These are phyloP conservation scores for Didymellaceae sp. DNA, from an alignment of 2,329 filamentous ascomycete species.

Conservation along the genomic window DNA sequence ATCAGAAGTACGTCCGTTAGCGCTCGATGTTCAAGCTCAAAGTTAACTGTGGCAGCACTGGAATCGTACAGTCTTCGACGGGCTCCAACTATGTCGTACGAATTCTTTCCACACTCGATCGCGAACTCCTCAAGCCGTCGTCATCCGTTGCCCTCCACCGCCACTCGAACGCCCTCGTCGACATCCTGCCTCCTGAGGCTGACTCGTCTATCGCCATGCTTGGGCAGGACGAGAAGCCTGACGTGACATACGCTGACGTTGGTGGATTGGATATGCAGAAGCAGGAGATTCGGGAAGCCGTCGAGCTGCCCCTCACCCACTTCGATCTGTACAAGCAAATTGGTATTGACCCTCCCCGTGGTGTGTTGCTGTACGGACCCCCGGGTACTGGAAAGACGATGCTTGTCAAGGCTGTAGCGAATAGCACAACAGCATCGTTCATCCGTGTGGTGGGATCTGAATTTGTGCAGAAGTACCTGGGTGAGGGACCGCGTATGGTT, in stretches of 20 bases:
- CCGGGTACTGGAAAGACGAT: slow-evolving; percentile 97
- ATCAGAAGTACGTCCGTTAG: slow-evolving; percentile 79
- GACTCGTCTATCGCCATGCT: slow-evolving; percentile 99
- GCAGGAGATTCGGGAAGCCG: slow-evolving; percentile 97
- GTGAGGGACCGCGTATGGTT: slow-evolving; percentile 97
- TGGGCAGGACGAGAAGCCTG: slow-evolving; percentile 93
- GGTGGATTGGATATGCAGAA: slow-evolving; percentile 99
- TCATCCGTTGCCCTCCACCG: slow-evolving; percentile 97
- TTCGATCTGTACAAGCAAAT: slow-evolving; percentile 99
- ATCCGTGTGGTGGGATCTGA: slow-evolving; percentile 98
- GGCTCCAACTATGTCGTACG: slow-evolving; percentile 99
- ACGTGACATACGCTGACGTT: slow-evolving; percentile 97
- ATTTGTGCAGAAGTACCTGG: slow-evolving; percentile 98
- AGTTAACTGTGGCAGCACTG: slow-evolving; percentile 68
- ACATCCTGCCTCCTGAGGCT: slow-evolving; percentile 97
- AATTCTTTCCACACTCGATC: slow-evolving; percentile 96
- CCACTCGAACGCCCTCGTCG: slow-evolving; percentile 97
- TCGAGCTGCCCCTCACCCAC: slow-evolving; percentile 94
- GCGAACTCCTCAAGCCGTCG: slow-evolving; percentile 96
- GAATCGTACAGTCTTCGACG: slow-evolving; percentile 97
- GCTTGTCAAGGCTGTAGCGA: slow-evolving; percentile 97
- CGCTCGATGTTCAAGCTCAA: slow-evolving; percentile 1
- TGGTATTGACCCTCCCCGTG: slow-evolving; percentile 95
- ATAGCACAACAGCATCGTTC: slow-evolving; percentile 97
- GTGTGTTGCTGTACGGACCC: slow-evolving; percentile 93